Percentiles rank a stretch among this genome's conserved stretches.
Conservation (phyloP, 1,139 yeast genomes). For the Kurtzmaniella quercitrusa region DNA sequence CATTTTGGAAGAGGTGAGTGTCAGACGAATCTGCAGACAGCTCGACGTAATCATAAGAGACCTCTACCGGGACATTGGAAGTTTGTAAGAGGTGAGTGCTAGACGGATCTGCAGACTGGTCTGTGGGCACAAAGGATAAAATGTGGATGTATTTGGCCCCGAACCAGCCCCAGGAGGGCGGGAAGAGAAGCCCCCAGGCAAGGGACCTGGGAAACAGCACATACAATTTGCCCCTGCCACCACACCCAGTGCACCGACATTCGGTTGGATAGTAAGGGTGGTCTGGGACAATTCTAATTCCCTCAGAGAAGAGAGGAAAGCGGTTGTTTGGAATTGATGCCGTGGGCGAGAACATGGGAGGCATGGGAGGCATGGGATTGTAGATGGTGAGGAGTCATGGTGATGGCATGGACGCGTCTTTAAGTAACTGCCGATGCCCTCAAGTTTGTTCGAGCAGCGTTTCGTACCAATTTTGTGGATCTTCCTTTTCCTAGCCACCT, state of each 20-base stretch:
- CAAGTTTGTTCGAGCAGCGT: too few relatives aligned
- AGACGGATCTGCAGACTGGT: not conserved
- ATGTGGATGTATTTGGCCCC: too few relatives aligned
- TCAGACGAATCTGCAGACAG: too few relatives aligned
- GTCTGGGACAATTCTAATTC: not conserved
- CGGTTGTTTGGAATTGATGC: not conserved
- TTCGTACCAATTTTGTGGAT: too few relatives aligned
- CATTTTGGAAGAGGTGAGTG: too few relatives aligned
- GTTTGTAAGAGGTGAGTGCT: too few relatives aligned
- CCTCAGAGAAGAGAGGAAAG: not conserved
- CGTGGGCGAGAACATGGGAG: too few relatives aligned
- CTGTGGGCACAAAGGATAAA: too few relatives aligned
- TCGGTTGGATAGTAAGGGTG: not conserved
- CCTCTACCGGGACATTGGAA: too few relatives aligned
- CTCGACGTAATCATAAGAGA: not conserved
- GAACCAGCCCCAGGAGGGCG: constrained; percentile 18
- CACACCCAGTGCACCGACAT: constrained; percentile 18
- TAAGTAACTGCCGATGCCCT: not conserved
- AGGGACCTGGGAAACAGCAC: constrained; percentile 6
- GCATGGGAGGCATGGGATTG: too few relatives aligned
- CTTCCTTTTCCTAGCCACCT: too few relatives aligned
- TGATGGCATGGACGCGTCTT: not conserved
- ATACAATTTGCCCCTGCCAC: constrained; percentile 4
- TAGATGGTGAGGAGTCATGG: too few relatives aligned
- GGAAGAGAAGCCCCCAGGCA: constrained; percentile 18